These are phyloP conservation scores for Austroboletus festivus DNA, from an alignment of 768 basidiomycete genomes.

Conservation along the genomic window DNA sequence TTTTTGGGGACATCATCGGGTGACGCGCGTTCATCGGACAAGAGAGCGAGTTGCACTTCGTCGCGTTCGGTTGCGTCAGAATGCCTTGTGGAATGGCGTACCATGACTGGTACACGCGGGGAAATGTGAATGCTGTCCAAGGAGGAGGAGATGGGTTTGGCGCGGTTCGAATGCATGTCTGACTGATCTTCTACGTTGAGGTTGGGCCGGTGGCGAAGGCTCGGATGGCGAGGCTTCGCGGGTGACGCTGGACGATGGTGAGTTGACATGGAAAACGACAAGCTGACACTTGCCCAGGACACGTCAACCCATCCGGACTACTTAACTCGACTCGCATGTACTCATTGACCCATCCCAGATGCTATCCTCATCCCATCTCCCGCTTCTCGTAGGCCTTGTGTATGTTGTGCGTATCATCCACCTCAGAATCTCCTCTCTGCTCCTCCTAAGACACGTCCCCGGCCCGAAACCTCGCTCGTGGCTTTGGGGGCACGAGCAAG, in stretches of 20 bases:
- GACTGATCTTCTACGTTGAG: conserved; percentile 38
- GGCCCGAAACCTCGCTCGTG: conserved; percentile 49
- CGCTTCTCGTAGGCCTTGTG: conserved; percentile 22
- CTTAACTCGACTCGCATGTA: no score
- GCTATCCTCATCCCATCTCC: conserved; percentile 7
- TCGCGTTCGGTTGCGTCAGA: conserved; percentile 38
- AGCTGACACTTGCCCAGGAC: no score
- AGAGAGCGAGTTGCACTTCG: conserved; percentile 58
- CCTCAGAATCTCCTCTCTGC: conserved; percentile 33
- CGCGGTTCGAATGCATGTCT: conserved; percentile 32
- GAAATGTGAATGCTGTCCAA: conserved; percentile 57
- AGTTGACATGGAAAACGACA: conserved; percentile 21
- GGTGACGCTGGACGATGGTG: conserved; percentile 17
- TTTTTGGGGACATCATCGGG: conserved; percentile 34
- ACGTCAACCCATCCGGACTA: conserved; percentile 12
- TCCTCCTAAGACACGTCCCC: conserved; percentile 44
- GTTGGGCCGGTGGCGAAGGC: conserved; percentile 30
- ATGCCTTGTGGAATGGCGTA: conserved; percentile 33
- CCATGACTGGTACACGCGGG: conserved; percentile 45
- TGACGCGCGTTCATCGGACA: conserved; percentile 47
- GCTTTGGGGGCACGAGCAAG: conserved; percentile 63
- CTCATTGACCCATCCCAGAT: conserved; percentile 1
- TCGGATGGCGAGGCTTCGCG: conserved; percentile 21
- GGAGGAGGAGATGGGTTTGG: conserved; percentile 56
- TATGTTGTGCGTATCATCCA: conserved; percentile 33